Evolutionary conservation across 805 yeast species (phyloP).

Genomic region (Candida xyloterini): DNA sequence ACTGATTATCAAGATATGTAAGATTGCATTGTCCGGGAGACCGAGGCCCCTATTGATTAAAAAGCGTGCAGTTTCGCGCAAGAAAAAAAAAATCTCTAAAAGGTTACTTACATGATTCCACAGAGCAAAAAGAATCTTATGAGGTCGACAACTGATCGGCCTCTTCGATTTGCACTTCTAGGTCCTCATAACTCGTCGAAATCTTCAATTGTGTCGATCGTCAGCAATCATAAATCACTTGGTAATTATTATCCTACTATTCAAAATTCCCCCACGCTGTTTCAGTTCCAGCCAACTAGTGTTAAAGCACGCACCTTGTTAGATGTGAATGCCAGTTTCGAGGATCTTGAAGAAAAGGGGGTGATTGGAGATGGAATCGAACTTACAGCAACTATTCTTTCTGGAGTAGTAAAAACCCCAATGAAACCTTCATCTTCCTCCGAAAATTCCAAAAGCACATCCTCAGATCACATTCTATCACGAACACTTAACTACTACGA

Average conservation of each 20-base stretch:
- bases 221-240: conserved; percentile 32
- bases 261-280: conserved; percentile 54
- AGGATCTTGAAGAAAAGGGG: conserved; percentile 34
- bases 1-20: no score
- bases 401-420: conserved; percentile 10
- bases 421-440: no score
- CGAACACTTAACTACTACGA: conserved; percentile 28
- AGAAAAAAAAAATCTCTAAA: background rate
- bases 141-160: conserved; percentile 29
- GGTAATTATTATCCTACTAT: conserved; percentile 77
- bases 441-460: conserved; percentile 1
- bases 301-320: conserved; percentile 39
- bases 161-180: conserved; percentile 31
- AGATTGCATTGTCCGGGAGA: no score
- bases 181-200: conserved; percentile 34
- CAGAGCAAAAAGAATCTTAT: conserved; percentile 21
- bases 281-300: conserved; percentile 49
- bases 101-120: background rate
- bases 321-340: conserved; percentile 44
- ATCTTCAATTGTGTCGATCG: conserved; percentile 31
- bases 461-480: conserved; percentile 12
- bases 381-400: conserved; percentile 17
- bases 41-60: conserved; percentile 1
- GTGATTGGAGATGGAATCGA: conserved; percentile 15
- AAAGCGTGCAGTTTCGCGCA: background rate